Evolutionary conservation across 805 yeast species (phyloP).

Genomic region (Monosporozyma unispora): DNA sequence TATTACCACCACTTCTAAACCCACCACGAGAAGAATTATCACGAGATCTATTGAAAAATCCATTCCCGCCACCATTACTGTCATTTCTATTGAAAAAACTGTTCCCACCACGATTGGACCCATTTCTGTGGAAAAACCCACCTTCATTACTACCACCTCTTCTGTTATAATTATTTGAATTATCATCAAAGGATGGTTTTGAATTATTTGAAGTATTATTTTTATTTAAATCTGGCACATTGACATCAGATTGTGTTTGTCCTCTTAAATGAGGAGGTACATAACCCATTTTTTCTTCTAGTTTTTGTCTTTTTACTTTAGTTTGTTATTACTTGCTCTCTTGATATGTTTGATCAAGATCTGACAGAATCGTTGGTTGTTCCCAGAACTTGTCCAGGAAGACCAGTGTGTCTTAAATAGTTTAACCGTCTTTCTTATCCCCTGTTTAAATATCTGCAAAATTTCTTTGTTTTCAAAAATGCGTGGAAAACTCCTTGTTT

Average conservation of each 20-base stretch:
- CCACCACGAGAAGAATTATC: neutral
- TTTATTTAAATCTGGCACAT: neutral
- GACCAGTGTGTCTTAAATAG: neutral
- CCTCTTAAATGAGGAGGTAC: constrained; percentile 43
- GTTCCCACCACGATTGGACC: neutral
- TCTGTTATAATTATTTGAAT: constrained; percentile 5
- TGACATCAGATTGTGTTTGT: neutral
- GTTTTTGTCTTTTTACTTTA: neutral
- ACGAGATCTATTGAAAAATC: neutral
- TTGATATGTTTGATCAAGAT: no score
- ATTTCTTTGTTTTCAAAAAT: neutral
- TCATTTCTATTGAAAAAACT: neutral
- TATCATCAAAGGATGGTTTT: neutral
- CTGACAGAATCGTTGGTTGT: no score
- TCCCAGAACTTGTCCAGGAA: no score
- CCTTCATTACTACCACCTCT: constrained; percentile 22
- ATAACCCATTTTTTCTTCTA: constrained; percentile 22
- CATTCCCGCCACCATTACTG: constrained; percentile 2
- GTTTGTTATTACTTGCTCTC: neutral
- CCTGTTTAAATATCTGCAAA: constrained; percentile 1
- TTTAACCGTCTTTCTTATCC: constrained; percentile 19
- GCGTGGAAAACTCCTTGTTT: neutral
- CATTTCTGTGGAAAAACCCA: constrained; percentile 22
- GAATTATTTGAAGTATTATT: neutral
- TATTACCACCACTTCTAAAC: constrained; percentile 36